Evolutionary conservation across 108 stramenopile genomes (phyloP).

Genomic region (Cyclostephanos tholiformis): DNA sequence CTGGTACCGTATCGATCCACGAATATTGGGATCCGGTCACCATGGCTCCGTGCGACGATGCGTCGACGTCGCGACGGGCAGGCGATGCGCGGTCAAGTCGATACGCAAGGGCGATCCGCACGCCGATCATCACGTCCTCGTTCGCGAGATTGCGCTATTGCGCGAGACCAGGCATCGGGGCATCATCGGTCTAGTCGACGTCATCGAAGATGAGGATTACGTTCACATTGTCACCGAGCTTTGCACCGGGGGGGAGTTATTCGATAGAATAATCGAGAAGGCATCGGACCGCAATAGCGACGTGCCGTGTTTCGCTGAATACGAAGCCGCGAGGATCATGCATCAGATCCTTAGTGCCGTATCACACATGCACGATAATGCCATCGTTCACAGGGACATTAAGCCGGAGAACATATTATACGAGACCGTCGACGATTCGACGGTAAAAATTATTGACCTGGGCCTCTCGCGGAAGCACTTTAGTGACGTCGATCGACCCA

Average conservation of each 20-base stretch:
- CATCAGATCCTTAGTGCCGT: slow-evolving; percentile 64
- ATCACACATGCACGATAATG: slow-evolving; percentile 68
- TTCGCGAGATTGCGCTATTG: slow-evolving; percentile 64
- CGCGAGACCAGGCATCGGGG: slow-evolving; percentile 63
- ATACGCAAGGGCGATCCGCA: slow-evolving; percentile 20
- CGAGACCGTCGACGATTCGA: slow-evolving; percentile 37
- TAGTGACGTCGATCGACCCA: slow-evolving; percentile 16
- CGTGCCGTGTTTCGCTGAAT: slow-evolving; percentile 54
- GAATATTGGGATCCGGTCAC: slow-evolving; percentile 24
- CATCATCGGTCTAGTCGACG: slow-evolving; percentile 83
- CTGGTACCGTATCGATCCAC: slow-evolving; percentile 17
- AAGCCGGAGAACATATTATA: slow-evolving; percentile 86
- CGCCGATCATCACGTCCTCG: not conserved
- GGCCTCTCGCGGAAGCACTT: slow-evolving; percentile 57
- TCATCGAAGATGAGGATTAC: slow-evolving; percentile 81
- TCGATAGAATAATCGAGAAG: slow-evolving; percentile 90
- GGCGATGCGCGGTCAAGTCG: slow-evolving; percentile 24
- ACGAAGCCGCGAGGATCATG: slow-evolving; percentile 53
- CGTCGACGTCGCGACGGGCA: slow-evolving; percentile 21
- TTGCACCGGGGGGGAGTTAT: slow-evolving; percentile 89
- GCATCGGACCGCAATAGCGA: slow-evolving; percentile 11
- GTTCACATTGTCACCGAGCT: slow-evolving; percentile 91
- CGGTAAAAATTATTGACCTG: slow-evolving; percentile 77
- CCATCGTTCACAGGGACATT: slow-evolving; percentile 67
- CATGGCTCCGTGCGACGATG: slow-evolving; percentile 35